Base-by-base conservation (phyloP, 2,329 filamentous ascomycete genomes). In the Bipolaris victoriae region DNA sequence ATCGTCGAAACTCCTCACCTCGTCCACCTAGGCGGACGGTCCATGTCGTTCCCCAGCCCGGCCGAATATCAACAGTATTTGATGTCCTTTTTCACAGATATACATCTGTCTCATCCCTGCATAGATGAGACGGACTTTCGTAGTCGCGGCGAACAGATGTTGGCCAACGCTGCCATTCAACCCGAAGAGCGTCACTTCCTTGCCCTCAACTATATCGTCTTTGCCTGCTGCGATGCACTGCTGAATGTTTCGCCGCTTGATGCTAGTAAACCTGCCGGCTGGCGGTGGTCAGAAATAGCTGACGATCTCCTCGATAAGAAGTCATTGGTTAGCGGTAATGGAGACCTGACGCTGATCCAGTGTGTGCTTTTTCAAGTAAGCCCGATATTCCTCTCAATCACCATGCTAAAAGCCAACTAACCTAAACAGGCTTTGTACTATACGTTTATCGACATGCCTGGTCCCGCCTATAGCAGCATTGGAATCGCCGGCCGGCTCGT, bases 111-210 rank as follows among this genome's bases (percentile, higher is more conserved):
- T 44, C 59, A 70, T 58, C 69, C 71, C 3, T 75, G 72, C 36
- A 53, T 75, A 47, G 68, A 74, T 24, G 70, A 73, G 54, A 51
- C 60, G 20, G 60, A 66, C 1, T 74, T 74, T 40, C 67, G 70
- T 10, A 49, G 54, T 11, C 59, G 64, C 15, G 62, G 63, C 49
- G 63, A 68, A 35, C 59, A 53, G 16, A 62, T 75, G 57, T 52
- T 74, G n/a, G 59, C 66, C 4, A 56, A 46, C 22, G 16, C 59
- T 13, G 35, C 52, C 13, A 56, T 71, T n/a, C 63, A 62, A 7
- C 20, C 59, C 4, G 54, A 47, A 16, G 65, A 72, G 22, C 29
- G 62, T n/a, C 63, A 61, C n/a, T 68, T 72, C 31, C 56, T 75
- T 6, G 71, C 69, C 0, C 51, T 75, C 6, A 66, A 70, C 48